These are phyloP conservation scores for Sophora flavescens DNA, from an alignment of 306 rosid species.

Conservation along the genomic window DNA sequence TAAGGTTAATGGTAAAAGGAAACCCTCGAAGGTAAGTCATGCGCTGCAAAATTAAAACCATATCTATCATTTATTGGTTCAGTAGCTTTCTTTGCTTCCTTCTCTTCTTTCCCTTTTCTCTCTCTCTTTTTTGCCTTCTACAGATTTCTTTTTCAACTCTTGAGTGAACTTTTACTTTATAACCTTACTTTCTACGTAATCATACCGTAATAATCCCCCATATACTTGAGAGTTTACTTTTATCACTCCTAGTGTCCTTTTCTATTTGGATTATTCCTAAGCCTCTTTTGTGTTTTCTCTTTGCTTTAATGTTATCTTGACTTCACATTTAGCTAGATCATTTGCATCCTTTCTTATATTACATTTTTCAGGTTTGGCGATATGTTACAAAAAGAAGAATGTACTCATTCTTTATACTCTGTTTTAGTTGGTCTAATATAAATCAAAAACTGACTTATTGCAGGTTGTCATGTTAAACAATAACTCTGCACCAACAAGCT, in stretches of 20 bases:
- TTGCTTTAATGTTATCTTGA: slow-evolving; percentile 51
- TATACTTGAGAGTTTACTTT: slow-evolving; percentile 53
- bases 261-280: slow-evolving; percentile 48
- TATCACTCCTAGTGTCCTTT: slow-evolving; percentile 46
- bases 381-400: slow-evolving; percentile 49
- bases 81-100: slow-evolving; percentile 38
- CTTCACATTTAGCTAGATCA: slow-evolving; percentile 48
- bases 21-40: slow-evolving; percentile 48
- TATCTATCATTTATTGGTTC: slow-evolving; percentile 37
- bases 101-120: slow-evolving; percentile 39
- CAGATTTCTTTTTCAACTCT: slow-evolving; percentile 20
- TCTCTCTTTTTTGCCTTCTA: slow-evolving; percentile 12
- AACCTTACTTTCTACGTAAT: slow-evolving; percentile 68
- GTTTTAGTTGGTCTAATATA: slow-evolving; percentile 41
- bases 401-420: slow-evolving; percentile 47
- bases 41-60: slow-evolving; percentile 25
- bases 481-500: slow-evolving; percentile 37
- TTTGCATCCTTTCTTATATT: slow-evolving; percentile 53
- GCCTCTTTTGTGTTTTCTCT: slow-evolving; percentile 52
- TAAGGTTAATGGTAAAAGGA: slow-evolving; percentile 22
- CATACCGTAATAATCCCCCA: slow-evolving; percentile 61
- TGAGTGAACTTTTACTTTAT: slow-evolving; percentile 57
- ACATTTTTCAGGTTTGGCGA: slow-evolving; percentile 56
- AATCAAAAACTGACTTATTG: slow-evolving; percentile 42
- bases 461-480: slow-evolving; percentile 46